Conservation (phyloP, 805 yeast genomes). For the Candida khao-thaluensis region DNA sequence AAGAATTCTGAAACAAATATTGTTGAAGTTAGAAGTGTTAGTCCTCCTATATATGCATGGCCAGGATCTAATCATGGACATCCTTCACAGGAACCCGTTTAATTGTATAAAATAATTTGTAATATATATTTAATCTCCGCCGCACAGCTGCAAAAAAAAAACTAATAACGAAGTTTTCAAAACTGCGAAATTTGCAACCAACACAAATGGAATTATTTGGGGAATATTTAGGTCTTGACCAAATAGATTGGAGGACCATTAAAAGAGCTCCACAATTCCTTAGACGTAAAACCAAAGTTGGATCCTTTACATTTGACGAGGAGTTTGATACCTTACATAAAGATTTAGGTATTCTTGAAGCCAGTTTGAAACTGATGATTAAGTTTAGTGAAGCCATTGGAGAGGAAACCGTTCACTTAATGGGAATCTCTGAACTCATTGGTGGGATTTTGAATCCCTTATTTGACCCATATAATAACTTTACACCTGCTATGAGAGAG, state of each 20-base stretch:
- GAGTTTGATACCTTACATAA: slow-evolving; percentile 31
- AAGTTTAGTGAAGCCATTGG: slow-evolving; percentile 15
- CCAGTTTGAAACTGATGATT: slow-evolving; percentile 15
- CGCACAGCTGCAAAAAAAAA: too few relatives aligned
- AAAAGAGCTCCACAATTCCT: slow-evolving; percentile 33
- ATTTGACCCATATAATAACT: slow-evolving; percentile 23
- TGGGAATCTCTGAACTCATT: slow-evolving; percentile 3
- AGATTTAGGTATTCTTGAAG: slow-evolving; percentile 16
- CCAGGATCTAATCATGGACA: slow-evolving; percentile 70
- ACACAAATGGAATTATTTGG: slow-evolving; percentile 2
- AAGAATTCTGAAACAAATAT: slow-evolving; percentile 20
- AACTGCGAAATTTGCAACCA: slow-evolving; percentile 11
- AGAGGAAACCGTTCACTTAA: background rate
- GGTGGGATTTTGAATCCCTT: slow-evolving; percentile 5
- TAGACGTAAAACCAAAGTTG: slow-evolving; percentile 25
- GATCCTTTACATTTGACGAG: slow-evolving; percentile 36
- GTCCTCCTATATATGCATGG: slow-evolving; percentile 54
- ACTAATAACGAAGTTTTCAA: too few relatives aligned
- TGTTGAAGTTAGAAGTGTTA: slow-evolving; percentile 24
- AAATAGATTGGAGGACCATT: slow-evolving; percentile 12
- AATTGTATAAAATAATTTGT: background rate
- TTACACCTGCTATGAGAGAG: slow-evolving; percentile 10
- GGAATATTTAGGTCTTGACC: slow-evolving; percentile 7
- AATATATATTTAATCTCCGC: too few relatives aligned
- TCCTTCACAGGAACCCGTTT: slow-evolving; percentile 38